phyloP scores from a whole-genome alignment of 345 rosid genomes.

The Melaleuca alternifolia region DNA sequence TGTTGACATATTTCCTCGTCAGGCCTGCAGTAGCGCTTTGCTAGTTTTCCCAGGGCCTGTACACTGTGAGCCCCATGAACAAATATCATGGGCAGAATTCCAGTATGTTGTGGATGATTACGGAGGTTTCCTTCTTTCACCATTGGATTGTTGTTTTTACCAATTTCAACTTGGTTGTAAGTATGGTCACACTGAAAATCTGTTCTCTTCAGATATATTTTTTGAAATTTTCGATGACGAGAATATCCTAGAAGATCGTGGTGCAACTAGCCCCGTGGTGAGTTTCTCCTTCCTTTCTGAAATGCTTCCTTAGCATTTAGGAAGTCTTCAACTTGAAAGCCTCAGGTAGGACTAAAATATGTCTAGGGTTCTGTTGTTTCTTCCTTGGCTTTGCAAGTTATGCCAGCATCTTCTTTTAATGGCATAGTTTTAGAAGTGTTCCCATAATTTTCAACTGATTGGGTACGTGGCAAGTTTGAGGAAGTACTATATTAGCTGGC shows the following conservation, averaged over 20 bases:
- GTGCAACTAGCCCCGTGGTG: conserved; percentile 92
- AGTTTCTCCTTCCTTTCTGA: conserved; percentile 22
- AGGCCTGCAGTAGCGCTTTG: conserved; percentile 72
- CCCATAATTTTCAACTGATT: neutral
- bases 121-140: conserved; percentile 54
- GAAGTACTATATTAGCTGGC: neutral
- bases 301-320: neutral
- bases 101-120: conserved; percentile 79
- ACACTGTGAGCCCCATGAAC: conserved; percentile 83
- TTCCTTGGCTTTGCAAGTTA: neutral
- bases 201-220: conserved; percentile 51
- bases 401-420: neutral
- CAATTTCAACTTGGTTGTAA: neutral
- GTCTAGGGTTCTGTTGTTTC: neutral
- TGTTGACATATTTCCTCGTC: conserved; percentile 8
- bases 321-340: neutral
- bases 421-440: neutral
- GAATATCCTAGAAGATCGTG: conserved; percentile 76
- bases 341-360: neutral
- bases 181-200: neutral
- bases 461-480: neutral
- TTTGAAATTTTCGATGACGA: conserved; percentile 67
- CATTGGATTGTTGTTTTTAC: neutral
- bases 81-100: conserved; percentile 75
- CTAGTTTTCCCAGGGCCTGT: conserved; percentile 78